Evolutionary conservation across 2,329 filamentous ascomycete genomes (phyloP).

Genomic region (Sarocladiaceae sp.): DNA sequence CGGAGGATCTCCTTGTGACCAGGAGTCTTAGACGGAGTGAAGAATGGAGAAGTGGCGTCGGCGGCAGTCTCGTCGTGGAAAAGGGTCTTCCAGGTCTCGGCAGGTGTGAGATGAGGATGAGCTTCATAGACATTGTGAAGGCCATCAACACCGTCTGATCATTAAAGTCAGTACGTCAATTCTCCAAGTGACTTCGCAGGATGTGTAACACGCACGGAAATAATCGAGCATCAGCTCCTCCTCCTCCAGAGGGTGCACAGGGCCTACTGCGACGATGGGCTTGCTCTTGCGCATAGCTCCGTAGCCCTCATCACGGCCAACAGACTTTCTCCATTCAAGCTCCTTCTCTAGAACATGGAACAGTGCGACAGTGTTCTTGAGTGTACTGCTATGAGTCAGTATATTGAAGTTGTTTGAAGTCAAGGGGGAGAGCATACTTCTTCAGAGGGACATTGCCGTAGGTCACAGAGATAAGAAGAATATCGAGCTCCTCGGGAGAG

Average conservation of each 20-base stretch:
- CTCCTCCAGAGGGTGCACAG: constrained; percentile 80
- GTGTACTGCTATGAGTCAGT: constrained; percentile 51
- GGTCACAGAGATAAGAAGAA: constrained; percentile 81
- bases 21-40: constrained; percentile 68
- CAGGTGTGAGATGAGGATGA: constrained; percentile 70
- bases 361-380: constrained; percentile 82
- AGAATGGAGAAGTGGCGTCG: constrained; percentile 50
- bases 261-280: constrained; percentile 82
- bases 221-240: constrained; percentile 77
- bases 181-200: not conserved
- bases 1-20: constrained; percentile 88
- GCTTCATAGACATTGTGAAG: constrained; percentile 70
- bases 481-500: constrained; percentile 76
- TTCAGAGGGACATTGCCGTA: constrained; percentile 91
- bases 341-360: constrained; percentile 93
- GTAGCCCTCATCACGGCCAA: constrained; percentile 66
- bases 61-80: constrained; percentile 40
- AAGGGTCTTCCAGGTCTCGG: constrained; percentile 68
- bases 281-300: constrained; percentile 67
- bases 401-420: not conserved
- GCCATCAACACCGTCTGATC: constrained; percentile 67
- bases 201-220: constrained; percentile 64
- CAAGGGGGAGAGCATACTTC: constrained; percentile 46
- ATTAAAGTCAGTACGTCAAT: not conserved
- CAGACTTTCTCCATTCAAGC: constrained; percentile 71